Evolutionary conservation across 2,329 filamentous ascomycete genomes (phyloP).

Genomic region (Pseudogymnoascus sp.): DNA sequence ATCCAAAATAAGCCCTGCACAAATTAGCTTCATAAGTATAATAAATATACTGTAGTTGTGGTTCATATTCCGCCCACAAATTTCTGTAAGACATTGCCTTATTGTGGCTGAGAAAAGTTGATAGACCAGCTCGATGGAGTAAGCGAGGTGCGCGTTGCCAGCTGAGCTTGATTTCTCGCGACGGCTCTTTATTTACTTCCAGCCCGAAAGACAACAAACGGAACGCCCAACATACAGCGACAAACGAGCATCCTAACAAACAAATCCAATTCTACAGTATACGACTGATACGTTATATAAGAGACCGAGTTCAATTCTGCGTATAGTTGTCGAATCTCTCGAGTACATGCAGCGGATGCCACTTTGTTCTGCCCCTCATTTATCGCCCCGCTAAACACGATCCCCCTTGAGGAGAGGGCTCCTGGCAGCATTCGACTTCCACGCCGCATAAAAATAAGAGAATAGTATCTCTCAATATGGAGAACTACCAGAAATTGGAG

Average conservation of each 20-base stretch:
- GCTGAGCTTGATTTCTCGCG: conserved; percentile 8
- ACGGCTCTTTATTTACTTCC: conserved; percentile 8
- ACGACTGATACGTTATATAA: neutral
- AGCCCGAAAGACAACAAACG: conserved; percentile 7
- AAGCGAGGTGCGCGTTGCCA: conserved; percentile 6
- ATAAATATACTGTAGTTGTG: neutral
- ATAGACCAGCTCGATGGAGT: conserved; percentile 1
- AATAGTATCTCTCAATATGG: conserved; percentile 47
- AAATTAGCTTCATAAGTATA: neutral
- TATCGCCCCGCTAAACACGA: conserved; percentile 24
- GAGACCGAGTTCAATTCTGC: neutral
- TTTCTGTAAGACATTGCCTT: neutral
- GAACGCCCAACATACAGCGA: neutral
- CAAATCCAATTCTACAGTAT: neutral
- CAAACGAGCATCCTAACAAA: conserved; percentile 1
- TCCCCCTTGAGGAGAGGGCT: conserved; percentile 20
- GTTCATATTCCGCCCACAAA: neutral
- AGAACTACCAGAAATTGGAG: conserved; percentile 94
- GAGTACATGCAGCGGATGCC: conserved; percentile 17
- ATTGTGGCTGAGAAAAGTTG: neutral
- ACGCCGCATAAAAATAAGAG: conserved; percentile 21
- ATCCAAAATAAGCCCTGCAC: neutral
- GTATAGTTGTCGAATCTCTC: neutral
- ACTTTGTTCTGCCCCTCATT: conserved; percentile 24
- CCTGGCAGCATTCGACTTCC: conserved; percentile 21